Percentiles rank a stretch among this genome's conserved stretches.
Conservation (phyloP, 768 basidiomycete genomes). For the Gelatoporia subvermispora region DNA sequence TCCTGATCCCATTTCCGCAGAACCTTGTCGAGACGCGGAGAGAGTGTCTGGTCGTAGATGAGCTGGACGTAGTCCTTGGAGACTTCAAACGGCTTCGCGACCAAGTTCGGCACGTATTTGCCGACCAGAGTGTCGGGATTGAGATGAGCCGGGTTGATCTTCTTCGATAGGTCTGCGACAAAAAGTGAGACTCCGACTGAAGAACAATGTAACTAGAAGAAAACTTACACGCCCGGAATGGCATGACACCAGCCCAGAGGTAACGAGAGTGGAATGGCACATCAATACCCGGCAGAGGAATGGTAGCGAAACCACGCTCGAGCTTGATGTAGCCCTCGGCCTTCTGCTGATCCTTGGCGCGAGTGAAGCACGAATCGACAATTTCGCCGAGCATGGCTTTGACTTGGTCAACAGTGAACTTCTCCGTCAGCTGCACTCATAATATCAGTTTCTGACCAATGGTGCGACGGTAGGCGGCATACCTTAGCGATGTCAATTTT, state of each 20-base stretch:
- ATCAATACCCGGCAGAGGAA: constrained; percentile 93
- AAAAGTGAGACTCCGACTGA: constrained; percentile 1
- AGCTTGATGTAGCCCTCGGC: constrained; percentile 87
- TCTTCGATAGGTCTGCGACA: constrained; percentile 84
- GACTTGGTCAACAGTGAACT: constrained; percentile 85
- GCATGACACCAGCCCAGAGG: constrained; percentile 97
- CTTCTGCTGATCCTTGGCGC: constrained; percentile 73
- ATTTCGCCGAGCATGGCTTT: constrained; percentile 95
- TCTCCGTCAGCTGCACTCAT: constrained; percentile 72
- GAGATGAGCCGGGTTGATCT: constrained; percentile 87
- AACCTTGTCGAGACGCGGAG: constrained; percentile 93
- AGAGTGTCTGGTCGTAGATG: constrained; percentile 95
- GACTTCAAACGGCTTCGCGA: constrained; percentile 83
- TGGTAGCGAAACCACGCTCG: constrained; percentile 95
- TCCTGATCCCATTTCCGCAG: constrained; percentile 92
- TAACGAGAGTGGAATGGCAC: constrained; percentile 99
- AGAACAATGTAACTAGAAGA: not conserved
- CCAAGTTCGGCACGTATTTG: constrained; percentile 96
- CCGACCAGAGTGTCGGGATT: constrained; percentile 93
- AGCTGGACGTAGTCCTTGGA: constrained; percentile 85
- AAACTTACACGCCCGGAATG: constrained; percentile 88
- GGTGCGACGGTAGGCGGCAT: constrained; percentile 3
- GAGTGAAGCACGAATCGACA: constrained; percentile 73
- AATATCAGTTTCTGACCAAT: not conserved
- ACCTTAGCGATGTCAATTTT: constrained; percentile 92